phyloP scores from a whole-genome alignment of 176 grass and related monocot genomes.

The Secale cereale region DNA sequence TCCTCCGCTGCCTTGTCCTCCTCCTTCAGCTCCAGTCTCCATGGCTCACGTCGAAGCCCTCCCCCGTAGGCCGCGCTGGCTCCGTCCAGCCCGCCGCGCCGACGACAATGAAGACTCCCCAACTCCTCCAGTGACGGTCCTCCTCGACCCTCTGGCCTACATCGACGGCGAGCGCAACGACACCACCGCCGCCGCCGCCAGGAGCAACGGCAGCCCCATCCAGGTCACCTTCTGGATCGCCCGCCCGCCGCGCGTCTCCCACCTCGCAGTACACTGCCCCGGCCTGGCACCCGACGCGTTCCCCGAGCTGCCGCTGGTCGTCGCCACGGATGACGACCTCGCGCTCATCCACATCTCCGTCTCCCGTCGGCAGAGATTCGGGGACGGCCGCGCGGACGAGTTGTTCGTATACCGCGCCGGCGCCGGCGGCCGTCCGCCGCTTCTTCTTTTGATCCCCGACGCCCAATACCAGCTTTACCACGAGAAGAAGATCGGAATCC shows the following conservation, averaged over 20 bases:
- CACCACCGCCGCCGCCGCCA: background rate
- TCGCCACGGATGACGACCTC: background rate
- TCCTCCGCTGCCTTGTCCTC: too few species aligned
- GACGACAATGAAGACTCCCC: background rate
- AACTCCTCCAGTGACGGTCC: background rate
- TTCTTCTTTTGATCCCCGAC: background rate
- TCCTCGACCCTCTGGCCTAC: background rate
- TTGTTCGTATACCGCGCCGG: background rate
- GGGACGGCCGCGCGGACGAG: background rate
- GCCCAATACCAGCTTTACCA: background rate
- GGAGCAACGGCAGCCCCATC: background rate
- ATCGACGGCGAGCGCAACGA: background rate
- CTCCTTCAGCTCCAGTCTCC: too few species aligned
- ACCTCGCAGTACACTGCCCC: background rate
- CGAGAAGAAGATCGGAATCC: background rate
- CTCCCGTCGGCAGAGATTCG: background rate
- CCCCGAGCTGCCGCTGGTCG: background rate
- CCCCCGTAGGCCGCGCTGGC: too few species aligned
- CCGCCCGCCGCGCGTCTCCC: background rate
- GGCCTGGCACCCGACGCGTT: background rate
- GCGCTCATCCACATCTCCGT: background rate
- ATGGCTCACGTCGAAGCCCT: too few species aligned
- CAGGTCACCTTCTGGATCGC: background rate
- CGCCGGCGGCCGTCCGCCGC: background rate
- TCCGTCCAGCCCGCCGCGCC: too few species aligned